Evolutionary conservation across 306 rosid species (phyloP).

Genomic region (Fragaria iinumae): DNA sequence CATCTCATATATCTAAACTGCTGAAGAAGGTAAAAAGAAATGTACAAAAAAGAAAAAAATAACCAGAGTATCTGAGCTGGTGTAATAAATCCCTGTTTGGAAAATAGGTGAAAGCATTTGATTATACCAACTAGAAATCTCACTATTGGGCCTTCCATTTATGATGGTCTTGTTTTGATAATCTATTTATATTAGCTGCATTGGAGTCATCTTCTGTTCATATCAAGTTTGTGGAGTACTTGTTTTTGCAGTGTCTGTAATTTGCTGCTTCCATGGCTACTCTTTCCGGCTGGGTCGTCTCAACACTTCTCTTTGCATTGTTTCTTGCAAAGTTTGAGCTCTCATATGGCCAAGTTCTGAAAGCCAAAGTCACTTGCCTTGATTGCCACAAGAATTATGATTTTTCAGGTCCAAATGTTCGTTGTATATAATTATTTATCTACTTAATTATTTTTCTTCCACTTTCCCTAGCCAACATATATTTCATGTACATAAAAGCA

Average conservation of each 20-base stretch:
- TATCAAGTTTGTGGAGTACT: not conserved
- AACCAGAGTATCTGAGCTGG: not conserved
- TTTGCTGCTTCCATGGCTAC: conserved; percentile 45
- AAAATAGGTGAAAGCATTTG: conserved; percentile 8
- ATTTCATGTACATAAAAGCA: too few relatives aligned
- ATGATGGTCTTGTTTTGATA: not conserved
- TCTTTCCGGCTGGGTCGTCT: conserved; percentile 31
- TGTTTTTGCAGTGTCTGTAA: not conserved
- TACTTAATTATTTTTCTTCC: not conserved
- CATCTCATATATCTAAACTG: not conserved
- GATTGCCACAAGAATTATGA: conserved; percentile 50
- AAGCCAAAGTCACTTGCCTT: conserved; percentile 68
- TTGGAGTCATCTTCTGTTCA: not conserved
- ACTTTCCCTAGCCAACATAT: too few relatives aligned
- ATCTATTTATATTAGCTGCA: not conserved
- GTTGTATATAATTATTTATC: not conserved
- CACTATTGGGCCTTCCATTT: not conserved
- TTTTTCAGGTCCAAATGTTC: conserved; percentile 53
- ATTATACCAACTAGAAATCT: conserved; percentile 5
- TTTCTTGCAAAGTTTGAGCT: conserved; percentile 38
- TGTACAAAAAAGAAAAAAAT: not conserved
- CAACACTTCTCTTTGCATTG: conserved; percentile 43
- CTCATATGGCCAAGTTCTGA: conserved; percentile 43
- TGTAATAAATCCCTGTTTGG: not conserved
- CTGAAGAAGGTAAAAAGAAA: not conserved